Evolutionary conservation across 2,329 filamentous ascomycete species (phyloP).

Genomic region (Nothophoma quercina): DNA sequence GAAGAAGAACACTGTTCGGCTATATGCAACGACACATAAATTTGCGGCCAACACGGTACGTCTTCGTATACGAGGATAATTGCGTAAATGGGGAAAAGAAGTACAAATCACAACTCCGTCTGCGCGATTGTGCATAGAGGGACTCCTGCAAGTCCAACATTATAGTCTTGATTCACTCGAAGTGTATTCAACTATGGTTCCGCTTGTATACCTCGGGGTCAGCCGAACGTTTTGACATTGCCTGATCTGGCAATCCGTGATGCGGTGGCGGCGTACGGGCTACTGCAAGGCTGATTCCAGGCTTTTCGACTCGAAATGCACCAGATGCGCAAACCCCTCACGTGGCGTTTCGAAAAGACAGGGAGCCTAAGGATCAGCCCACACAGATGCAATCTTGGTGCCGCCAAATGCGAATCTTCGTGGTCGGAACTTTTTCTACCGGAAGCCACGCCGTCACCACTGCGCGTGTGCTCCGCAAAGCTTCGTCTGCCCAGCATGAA

Average conservation of each 20-base stretch:
- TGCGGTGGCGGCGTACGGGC: background rate
- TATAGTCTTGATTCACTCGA: too few relatives aligned
- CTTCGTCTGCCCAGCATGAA: background rate
- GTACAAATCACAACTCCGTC: too few relatives aligned
- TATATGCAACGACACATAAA: background rate
- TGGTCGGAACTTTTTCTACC: background rate
- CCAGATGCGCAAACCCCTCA: background rate
- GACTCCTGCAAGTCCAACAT: too few relatives aligned
- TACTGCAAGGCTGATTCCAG: background rate
- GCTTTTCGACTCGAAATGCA: background rate
- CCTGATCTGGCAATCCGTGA: background rate
- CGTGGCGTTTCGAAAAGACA: background rate
- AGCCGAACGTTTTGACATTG: background rate
- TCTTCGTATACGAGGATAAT: too few relatives aligned
- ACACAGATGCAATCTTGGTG: background rate
- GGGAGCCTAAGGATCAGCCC: background rate
- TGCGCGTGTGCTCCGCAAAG: constrained; percentile 1
- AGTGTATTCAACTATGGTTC: background rate
- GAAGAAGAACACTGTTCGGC: background rate
- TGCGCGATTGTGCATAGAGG: too few relatives aligned
- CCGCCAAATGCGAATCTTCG: background rate
- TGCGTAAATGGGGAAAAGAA: too few relatives aligned
- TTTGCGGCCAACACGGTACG: background rate
- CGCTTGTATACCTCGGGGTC: background rate
- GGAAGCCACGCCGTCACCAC: constrained; percentile 8